These are phyloP conservation scores for Aquilaria agallochum DNA, from an alignment of 441 rosid genomes.

Conservation along the genomic window DNA sequence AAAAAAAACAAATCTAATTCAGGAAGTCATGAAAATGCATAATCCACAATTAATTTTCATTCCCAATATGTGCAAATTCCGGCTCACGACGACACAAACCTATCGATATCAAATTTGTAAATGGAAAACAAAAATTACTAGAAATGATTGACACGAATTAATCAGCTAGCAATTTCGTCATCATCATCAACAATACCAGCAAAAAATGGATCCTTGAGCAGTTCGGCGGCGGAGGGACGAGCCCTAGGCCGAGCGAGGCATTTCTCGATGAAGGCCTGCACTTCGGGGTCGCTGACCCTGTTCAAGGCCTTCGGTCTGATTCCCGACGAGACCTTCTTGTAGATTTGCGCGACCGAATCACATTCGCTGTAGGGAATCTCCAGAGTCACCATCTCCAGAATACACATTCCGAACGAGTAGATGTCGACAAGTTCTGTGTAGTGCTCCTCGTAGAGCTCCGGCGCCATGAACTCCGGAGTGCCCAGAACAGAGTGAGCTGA, in stretches of 20 bases:
- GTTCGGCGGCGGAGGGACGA: slow-evolving; percentile 53
- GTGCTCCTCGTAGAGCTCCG: slow-evolving; percentile 55
- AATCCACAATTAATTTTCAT: too few relatives aligned
- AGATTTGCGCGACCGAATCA: slow-evolving; percentile 42
- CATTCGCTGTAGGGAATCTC: slow-evolving; percentile 59
- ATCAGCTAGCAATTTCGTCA: neutral
- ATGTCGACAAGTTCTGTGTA: slow-evolving; percentile 53
- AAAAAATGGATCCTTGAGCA: slow-evolving; percentile 50
- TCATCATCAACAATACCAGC: slow-evolving; percentile 33
- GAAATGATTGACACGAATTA: neutral
- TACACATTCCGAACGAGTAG: slow-evolving; percentile 61
- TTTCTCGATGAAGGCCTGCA: slow-evolving; percentile 46
- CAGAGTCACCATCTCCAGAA: slow-evolving; percentile 47
- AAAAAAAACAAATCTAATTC: too few relatives aligned
- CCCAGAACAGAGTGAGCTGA: slow-evolving; percentile 55
- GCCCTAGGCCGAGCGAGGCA: slow-evolving; percentile 47
- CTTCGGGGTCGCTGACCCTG: slow-evolving; percentile 44
- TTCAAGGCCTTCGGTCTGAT: slow-evolving; percentile 40
- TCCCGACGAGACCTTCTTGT: slow-evolving; percentile 42
- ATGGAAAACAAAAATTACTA: too few relatives aligned
- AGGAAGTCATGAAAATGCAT: too few relatives aligned
- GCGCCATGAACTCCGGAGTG: slow-evolving; percentile 65
- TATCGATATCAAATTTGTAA: too few relatives aligned
- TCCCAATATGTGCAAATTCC: too few relatives aligned
- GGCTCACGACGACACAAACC: too few relatives aligned